Percentiles rank a stretch among this genome's conserved stretches.
Evolutionary conservation across 129 eudicot genomes (phyloP).

Genomic region (Flaveria ramosissima): DNA sequence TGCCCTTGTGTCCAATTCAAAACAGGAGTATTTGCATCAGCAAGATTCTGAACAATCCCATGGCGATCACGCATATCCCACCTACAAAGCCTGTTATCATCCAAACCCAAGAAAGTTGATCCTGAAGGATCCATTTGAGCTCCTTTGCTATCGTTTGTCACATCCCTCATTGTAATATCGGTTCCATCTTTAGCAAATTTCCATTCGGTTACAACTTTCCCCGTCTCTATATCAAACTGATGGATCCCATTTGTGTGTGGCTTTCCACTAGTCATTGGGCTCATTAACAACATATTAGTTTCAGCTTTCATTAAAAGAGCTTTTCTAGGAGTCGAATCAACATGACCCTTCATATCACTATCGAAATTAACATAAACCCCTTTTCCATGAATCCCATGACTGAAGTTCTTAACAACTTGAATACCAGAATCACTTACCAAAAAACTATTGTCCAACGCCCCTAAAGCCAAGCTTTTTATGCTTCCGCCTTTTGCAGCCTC

Average conservation of each 20-base stretch:
- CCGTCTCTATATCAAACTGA: conserved; percentile 88
- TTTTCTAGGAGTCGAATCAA: conserved; percentile 70
- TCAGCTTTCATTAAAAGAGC: conserved; percentile 91
- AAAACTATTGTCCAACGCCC: conserved; percentile 91
- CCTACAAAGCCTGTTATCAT: conserved; percentile 84
- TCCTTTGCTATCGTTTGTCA: conserved; percentile 82
- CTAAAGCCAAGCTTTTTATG: conserved; percentile 88
- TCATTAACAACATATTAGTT: conserved; percentile 94
- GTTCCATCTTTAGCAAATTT: conserved; percentile 95
- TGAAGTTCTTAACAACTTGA: conserved; percentile 91
- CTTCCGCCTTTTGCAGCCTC: conserved; percentile 77
- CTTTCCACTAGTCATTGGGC: conserved; percentile 69
- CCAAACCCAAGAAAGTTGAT: conserved; percentile 95
- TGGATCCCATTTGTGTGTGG: conserved; percentile 84
- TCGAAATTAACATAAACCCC: conserved; percentile 88
- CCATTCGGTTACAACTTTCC: conserved; percentile 91
- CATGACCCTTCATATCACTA: conserved; percentile 32
- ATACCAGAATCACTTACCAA: conserved; percentile 78
- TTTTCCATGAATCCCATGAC: conserved; percentile 90
- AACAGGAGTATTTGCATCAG: conserved; percentile 72
- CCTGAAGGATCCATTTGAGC: conserved; percentile 96
- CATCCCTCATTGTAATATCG: conserved; percentile 90
- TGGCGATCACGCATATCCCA: conserved; percentile 98
- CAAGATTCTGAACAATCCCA: conserved; percentile 92
- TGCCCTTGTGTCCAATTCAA: conserved; percentile 98